Conservation (phyloP, 345 rosid species). For the Euphorbia lathyris region DNA sequence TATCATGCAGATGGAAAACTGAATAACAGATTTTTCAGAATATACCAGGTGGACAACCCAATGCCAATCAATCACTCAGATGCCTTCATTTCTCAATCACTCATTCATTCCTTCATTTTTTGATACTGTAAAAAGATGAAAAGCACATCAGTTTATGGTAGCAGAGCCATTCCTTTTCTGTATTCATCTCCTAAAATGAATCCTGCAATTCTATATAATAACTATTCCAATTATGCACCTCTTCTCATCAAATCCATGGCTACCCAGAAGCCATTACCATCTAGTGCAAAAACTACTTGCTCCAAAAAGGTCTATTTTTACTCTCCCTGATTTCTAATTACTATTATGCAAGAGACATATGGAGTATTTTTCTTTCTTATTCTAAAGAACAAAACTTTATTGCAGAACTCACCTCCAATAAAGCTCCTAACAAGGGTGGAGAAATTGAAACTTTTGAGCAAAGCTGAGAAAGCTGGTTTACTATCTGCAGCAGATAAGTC, state of each 20-base stretch:
- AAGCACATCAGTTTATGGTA: conserved; percentile 21
- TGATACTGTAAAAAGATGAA: conserved; percentile 29
- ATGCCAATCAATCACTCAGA: conserved; percentile 12
- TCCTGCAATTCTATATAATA: neutral
- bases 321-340: neutral
- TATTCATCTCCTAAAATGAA: conserved; percentile 16
- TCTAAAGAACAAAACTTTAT: too few relatives aligned
- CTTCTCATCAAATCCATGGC: conserved; percentile 61
- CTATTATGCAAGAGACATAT: too few relatives aligned
- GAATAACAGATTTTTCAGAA: too few relatives aligned
- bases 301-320: conserved; percentile 47
- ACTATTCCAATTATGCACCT: conserved; percentile 16
- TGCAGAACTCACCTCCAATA: conserved; percentile 35
- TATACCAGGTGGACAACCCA: conserved; percentile 31
- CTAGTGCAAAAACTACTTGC: conserved; percentile 46
- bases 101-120: conserved; percentile 11
- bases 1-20: too few relatives aligned
- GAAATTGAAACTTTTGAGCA: conserved; percentile 77
- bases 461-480: conserved; percentile 88
- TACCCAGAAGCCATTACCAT: conserved; percentile 58
- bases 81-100: conserved; percentile 7
- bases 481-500: conserved; percentile 85
- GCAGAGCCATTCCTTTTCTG: conserved; percentile 12
- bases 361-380: too few relatives aligned
- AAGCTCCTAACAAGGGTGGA: conserved; percentile 91